Percentiles rank a stretch among this genome's conserved stretches.
These are phyloP conservation scores for Fomitopsis schrenkii DNA, from an alignment of 1,284 basidiomycete genomes.

Conservation along the genomic window DNA sequence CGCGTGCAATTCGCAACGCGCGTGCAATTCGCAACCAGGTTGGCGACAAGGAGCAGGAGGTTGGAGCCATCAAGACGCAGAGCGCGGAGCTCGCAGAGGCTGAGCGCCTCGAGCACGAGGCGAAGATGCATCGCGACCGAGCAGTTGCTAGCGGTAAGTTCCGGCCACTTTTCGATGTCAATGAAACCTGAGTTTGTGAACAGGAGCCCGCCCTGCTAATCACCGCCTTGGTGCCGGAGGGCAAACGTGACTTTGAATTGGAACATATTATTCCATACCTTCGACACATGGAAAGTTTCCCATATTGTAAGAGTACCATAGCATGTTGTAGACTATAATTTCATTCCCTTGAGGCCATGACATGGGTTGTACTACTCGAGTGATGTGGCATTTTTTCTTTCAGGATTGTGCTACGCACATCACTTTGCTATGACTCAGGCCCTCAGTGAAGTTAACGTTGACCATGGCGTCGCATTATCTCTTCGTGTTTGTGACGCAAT, in stretches of 20 bases:
- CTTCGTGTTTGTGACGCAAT: too few species aligned
- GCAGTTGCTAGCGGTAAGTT: constrained; percentile 47
- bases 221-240: constrained; percentile 14
- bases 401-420: too few species aligned
- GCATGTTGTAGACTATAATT: too few species aligned
- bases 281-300: too few species aligned
- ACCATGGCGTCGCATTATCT: too few species aligned
- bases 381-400: too few species aligned
- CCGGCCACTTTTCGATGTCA: background rate
- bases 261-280: too few species aligned
- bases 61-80: constrained; percentile 41
- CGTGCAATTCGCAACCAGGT: constrained; percentile 46
- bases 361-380: too few species aligned
- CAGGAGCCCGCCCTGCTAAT: constrained; percentile 37
- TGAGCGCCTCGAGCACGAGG: constrained; percentile 49
- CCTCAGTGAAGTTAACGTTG: too few species aligned
- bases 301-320: too few species aligned
- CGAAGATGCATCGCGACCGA: constrained; percentile 42
- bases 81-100: constrained; percentile 48
- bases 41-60: constrained; percentile 51
- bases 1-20: constrained; percentile 43
- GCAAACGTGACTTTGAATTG: background rate
- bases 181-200: background rate
- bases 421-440: too few species aligned
- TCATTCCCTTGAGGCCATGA: too few species aligned